Evolutionary conservation across 2,329 filamentous ascomycete genomes (phyloP).

Genomic region (Scedosporium boydii): DNA sequence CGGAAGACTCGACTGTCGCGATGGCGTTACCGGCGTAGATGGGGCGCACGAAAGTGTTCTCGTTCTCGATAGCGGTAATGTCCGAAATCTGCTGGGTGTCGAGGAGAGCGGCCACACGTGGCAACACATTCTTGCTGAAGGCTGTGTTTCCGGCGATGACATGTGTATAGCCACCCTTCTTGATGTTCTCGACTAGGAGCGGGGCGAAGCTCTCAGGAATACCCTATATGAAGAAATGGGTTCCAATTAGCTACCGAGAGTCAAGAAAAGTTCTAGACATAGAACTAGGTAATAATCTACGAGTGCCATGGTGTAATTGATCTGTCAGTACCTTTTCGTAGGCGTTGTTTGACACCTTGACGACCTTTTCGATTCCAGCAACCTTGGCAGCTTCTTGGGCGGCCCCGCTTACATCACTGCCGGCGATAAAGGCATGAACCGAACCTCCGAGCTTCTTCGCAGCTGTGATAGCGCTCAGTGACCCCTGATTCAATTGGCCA

Average conservation of each 20-base stretch:
- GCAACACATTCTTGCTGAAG: constrained; percentile 92
- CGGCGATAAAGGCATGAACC: constrained; percentile 81
- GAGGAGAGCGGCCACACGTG: constrained; percentile 80
- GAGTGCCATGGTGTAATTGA: not conserved
- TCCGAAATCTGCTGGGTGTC: constrained; percentile 93
- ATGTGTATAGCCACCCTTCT: constrained; percentile 89
- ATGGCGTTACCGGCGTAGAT: constrained; percentile 98
- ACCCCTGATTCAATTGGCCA: constrained; percentile 74
- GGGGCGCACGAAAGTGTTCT: constrained; percentile 90
- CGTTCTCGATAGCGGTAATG: constrained; percentile 74
- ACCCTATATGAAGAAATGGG: constrained; percentile 42
- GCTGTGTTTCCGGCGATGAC: constrained; percentile 85
- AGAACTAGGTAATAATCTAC: too few relatives aligned
- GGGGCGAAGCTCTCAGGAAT: constrained; percentile 93
- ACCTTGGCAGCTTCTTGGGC: constrained; percentile 84
- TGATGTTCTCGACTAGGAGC: constrained; percentile 89
- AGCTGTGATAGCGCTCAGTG: constrained; percentile 76
- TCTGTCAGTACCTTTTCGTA: constrained; percentile 69
- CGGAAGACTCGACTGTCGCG: constrained; percentile 84
- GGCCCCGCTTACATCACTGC: constrained; percentile 62
- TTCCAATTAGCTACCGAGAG: not conserved
- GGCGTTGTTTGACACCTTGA: constrained; percentile 76
- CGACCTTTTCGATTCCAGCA: constrained; percentile 81
- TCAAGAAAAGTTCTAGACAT: not conserved
- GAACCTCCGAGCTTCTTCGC: constrained; percentile 78